A percentile compares a stretch with the other conserved stretches of the same genome.
Conservation (phyloP, 2,329 filamentous ascomycete genomes). For the Colletotrichum truncatum region DNA sequence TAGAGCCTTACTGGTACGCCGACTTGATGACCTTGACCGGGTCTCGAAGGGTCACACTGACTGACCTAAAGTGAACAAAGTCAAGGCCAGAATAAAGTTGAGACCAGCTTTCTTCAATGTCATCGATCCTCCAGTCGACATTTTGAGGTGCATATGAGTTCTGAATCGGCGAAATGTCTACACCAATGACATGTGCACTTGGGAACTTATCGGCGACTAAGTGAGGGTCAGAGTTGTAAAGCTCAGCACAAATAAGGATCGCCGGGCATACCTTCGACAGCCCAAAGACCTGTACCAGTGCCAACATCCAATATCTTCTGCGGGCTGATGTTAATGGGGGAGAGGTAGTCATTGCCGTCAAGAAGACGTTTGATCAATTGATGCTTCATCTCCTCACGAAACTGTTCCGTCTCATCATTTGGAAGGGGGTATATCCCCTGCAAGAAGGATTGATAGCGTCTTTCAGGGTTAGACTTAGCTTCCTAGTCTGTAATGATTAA, state of each 20-base stretch:
- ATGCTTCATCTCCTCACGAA: slow-evolving; percentile 59
- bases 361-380: slow-evolving; percentile 57
- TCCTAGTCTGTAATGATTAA: background rate
- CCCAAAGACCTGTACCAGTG: slow-evolving; percentile 64
- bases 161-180: slow-evolving; percentile 55
- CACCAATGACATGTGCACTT: slow-evolving; percentile 55
- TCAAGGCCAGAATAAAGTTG: slow-evolving; percentile 53
- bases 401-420: slow-evolving; percentile 61
- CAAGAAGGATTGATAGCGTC: slow-evolving; percentile 59
- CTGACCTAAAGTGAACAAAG: slow-evolving; percentile 61
- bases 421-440: slow-evolving; percentile 58
- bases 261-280: slow-evolving; percentile 54
- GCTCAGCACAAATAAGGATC: background rate
- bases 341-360: slow-evolving; percentile 49
- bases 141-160: slow-evolving; percentile 63
- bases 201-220: slow-evolving; percentile 56
- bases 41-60: slow-evolving; percentile 60
- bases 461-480: slow-evolving; percentile 33
- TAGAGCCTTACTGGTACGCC: slow-evolving; percentile 48
- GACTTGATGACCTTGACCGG: slow-evolving; percentile 59
- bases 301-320: slow-evolving; percentile 61
- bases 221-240: slow-evolving; percentile 2
- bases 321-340: slow-evolving; percentile 53
- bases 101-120: slow-evolving; percentile 49
- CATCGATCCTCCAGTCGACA: slow-evolving; percentile 59